Conservation (phyloP, 2,329 filamentous ascomycete genomes). For the Curvularia eragrostidis region DNA sequence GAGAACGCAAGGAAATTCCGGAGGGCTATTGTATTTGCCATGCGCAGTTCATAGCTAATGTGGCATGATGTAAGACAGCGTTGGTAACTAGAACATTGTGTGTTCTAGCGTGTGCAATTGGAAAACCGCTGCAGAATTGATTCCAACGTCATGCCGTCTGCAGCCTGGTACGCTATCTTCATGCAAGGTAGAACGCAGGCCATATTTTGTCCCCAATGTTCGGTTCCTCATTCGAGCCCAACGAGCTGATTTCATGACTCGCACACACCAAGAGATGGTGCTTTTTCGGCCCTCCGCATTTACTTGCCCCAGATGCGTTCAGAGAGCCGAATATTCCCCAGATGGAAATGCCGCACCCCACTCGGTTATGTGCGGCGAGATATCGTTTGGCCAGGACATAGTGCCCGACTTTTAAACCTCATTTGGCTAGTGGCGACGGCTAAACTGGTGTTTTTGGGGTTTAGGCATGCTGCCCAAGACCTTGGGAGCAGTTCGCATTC, state of each 20-base stretch:
- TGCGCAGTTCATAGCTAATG: too few relatives aligned
- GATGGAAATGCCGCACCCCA: neutral
- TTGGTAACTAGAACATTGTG: too few relatives aligned
- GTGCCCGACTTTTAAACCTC: conserved; percentile 1
- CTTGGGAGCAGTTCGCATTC: conserved; percentile 9
- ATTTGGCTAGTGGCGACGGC: conserved; percentile 1
- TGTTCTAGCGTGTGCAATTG: too few relatives aligned
- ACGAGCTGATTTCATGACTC: neutral
- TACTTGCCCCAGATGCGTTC: neutral
- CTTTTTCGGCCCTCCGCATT: conserved; percentile 1
- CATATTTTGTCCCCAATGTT: too few relatives aligned
- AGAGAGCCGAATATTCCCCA: neutral
- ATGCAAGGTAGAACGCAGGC: neutral
- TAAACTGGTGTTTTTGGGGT: conserved; percentile 1
- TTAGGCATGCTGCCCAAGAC: conserved; percentile 6
- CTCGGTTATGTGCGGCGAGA: neutral
- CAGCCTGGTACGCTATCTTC: neutral
- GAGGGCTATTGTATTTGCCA: too few relatives aligned
- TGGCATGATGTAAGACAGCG: too few relatives aligned
- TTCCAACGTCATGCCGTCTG: neutral
- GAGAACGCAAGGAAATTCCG: too few relatives aligned
- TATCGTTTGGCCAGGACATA: neutral
- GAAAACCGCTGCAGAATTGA: neutral
- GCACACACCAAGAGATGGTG: neutral
- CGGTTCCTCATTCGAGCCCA: neutral